Percentiles rank a stretch among this genome's conserved stretches.
Conservation (phyloP, 192 early-diverging fungal species). For the Linnemannia elongata region DNA sequence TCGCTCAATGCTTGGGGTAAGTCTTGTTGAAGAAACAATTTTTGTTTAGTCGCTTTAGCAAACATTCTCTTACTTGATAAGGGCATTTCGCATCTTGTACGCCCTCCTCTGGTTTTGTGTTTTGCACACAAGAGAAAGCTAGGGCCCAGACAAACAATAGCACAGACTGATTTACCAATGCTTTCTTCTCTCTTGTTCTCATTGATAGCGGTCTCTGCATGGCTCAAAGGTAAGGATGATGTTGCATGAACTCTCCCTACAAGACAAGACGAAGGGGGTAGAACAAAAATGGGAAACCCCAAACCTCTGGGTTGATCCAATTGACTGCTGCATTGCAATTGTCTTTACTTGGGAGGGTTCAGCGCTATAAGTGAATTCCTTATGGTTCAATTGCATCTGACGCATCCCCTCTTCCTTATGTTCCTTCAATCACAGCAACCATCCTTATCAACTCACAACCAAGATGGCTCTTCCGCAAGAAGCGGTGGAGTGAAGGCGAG, state of each 20-base stretch:
- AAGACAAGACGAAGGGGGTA: background rate
- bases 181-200: background rate
- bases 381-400: background rate
- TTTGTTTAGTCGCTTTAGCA: background rate
- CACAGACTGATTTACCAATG: background rate
- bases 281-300: background rate
- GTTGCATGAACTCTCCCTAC: background rate
- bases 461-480: conserved; percentile 56
- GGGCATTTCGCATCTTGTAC: background rate
- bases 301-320: background rate
- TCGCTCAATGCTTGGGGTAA: conserved; percentile 57
- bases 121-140: background rate
- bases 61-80: background rate
- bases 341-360: too few relatives aligned
- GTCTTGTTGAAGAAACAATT: background rate
- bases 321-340: background rate
- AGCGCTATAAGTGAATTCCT: too few relatives aligned
- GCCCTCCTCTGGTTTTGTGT: background rate
- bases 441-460: conserved; percentile 57
- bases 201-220: conserved; percentile 45
- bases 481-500: conserved; percentile 52
- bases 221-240: conserved; percentile 45
- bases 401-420: background rate
- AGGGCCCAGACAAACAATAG: background rate
- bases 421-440: conserved; percentile 17